Percentiles rank a stretch among this genome's conserved stretches.
Evolutionary conservation across 768 basidiomycete genomes (phyloP).

Genomic region (Collybia sordida): DNA sequence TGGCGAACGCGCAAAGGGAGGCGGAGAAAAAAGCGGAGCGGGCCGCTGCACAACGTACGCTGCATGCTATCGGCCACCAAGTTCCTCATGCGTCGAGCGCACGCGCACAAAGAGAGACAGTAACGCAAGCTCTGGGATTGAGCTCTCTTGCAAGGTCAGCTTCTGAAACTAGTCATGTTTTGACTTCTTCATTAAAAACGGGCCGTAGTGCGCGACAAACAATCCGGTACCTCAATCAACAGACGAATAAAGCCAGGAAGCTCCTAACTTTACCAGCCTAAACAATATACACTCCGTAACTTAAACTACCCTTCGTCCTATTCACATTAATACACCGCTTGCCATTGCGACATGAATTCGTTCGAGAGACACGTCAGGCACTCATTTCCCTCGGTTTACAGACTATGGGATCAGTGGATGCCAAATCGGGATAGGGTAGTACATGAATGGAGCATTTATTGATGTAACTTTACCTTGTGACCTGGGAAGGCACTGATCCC

Average conservation of each 20-base stretch:
- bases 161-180: background rate
- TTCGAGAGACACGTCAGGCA: too few species aligned
- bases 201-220: conserved; percentile 11
- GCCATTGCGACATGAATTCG: too few species aligned
- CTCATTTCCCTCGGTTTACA: too few species aligned
- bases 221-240: conserved; percentile 13
- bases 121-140: conserved; percentile 25
- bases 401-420: too few species aligned
- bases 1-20: background rate
- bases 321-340: background rate
- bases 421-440: too few species aligned
- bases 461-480: too few species aligned
- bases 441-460: too few species aligned
- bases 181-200: background rate
- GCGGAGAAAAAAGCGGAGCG: background rate
- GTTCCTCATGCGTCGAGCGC: conserved; percentile 15
- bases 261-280: background rate
- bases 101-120: conserved; percentile 11
- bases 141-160: conserved; percentile 12
- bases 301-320: background rate
- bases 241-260: background rate
- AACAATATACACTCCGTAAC: too few species aligned
- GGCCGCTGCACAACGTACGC: too few species aligned
- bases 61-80: conserved; percentile 5
- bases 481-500: too few species aligned